These are phyloP conservation scores for Spathaspora arborariae DNA, from an alignment of 805 yeast species.

Conservation along the genomic window DNA sequence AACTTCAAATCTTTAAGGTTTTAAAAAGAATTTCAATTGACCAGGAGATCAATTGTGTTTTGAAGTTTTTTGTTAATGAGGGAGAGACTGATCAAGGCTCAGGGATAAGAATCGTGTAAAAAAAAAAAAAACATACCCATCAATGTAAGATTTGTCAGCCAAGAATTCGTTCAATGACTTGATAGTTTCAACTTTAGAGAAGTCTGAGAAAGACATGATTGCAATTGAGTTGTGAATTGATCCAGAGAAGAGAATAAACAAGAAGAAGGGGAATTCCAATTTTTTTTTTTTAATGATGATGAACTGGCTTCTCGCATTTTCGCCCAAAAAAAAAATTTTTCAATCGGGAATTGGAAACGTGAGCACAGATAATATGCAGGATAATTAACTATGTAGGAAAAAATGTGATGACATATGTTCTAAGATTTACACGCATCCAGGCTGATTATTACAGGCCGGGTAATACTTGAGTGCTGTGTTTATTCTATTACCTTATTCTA, in stretches of 20 bases:
- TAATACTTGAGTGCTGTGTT: neutral
- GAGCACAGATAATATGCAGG: neutral
- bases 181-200: conserved; percentile 65
- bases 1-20: neutral
- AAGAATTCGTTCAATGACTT: conserved; percentile 76
- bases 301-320: neutral
- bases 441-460: neutral
- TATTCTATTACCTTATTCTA: neutral
- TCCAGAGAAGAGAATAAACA: conserved; percentile 2
- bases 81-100: neutral
- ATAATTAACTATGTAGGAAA: neutral
- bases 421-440: neutral
- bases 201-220: conserved; percentile 74
- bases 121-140: conserved; percentile 68
- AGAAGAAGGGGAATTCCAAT: conserved; percentile 1
- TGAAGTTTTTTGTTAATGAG: neutral
- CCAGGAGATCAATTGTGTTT: neutral
- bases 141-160: conserved; percentile 90
- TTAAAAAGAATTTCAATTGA: neutral
- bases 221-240: conserved; percentile 4
- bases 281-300: neutral
- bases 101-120: neutral
- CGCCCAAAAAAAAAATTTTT: conserved; percentile 1
- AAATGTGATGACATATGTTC: neutral
- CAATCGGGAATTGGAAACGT: neutral